Base-by-base conservation (phyloP, 192 early-diverging fungal species). In the Fimicolochytrium jonesii region DNA sequence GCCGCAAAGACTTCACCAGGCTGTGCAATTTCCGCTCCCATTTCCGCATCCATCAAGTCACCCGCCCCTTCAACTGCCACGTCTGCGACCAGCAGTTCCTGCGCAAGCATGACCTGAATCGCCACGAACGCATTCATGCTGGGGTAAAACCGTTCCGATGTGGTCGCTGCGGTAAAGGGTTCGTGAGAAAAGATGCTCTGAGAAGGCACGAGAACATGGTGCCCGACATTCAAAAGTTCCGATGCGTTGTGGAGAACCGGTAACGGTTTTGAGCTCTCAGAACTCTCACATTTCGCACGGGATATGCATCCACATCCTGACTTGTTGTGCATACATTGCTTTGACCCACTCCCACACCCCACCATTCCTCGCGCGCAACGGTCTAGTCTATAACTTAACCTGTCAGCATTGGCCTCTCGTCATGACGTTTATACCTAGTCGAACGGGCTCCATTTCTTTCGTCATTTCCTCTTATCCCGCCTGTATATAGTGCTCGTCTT, bases 21-120 rank as follows among this genome's bases (percentile, higher is more conserved):
- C 56, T 56, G 17, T 66, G 56, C 64, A 57, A 66, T 36, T 58
- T 66, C 37, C 53, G 56, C 25, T 66, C 64, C 6, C 64, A 66
- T 56, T 58, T 33, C 33, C 54, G 64, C 29, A 57, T 58, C 20
- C 64, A 66, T 44, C 54, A 58, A 32, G 28, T 31, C 53, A 31
- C 37, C 13, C 56, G 65, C 1, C 65, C 65, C 29, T 67, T 59
- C 41, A 31, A 36, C n/a, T 67, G 65, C 57, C 10, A 22, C 18
- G 34, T 32, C 2, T 71, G 69, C 58, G 29, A 50, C 22, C 47
- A 53, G 37, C 45, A 29, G n/a, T 83, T 83, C 53, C 56, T 49
- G 43, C 70, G 70, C 52, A 72, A 70, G 56, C 76, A 77, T 42
- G 75, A 77, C 44, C 69, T 83, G 4, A 72, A 73, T 25, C 73